Evolutionary conservation across 106 monocot genomes (phyloP).

Genomic region (Dactylorhiza incarnata): DNA sequence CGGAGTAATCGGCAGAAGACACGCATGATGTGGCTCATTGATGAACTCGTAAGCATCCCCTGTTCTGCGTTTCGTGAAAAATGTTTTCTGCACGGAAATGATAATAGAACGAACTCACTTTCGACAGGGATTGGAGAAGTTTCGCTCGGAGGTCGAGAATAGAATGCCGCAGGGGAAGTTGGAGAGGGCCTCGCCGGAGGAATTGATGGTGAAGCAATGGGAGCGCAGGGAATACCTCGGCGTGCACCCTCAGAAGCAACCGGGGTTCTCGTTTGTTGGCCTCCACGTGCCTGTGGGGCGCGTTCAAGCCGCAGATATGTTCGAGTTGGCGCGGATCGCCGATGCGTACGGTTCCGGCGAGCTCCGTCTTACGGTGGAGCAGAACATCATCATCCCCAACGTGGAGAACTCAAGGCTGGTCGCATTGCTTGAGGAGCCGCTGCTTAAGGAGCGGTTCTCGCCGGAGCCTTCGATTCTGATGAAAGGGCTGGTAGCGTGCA

Average conservation of each 20-base stretch:
- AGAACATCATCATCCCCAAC: conserved; percentile 83
- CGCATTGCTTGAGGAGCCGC: conserved; percentile 47
- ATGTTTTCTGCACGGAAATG: neutral
- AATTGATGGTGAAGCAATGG: conserved; percentile 56
- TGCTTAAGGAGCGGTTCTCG: conserved; percentile 44
- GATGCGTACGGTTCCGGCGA: conserved; percentile 81
- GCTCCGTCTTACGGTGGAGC: conserved; percentile 88
- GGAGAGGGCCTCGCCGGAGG: conserved; percentile 47
- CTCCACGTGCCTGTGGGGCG: conserved; percentile 83
- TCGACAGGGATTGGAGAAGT: conserved; percentile 68
- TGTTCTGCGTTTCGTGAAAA: neutral
- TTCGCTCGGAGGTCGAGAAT: conserved; percentile 72
- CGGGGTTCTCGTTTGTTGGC: conserved; percentile 65
- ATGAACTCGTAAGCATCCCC: conserved; percentile 66
- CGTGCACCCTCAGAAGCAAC: conserved; percentile 76
- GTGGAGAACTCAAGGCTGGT: conserved; percentile 31
- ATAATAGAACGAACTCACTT: neutral
- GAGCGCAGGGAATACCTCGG: conserved; percentile 74
- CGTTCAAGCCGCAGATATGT: conserved; percentile 69
- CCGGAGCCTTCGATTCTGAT: conserved; percentile 61
- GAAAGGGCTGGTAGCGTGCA: conserved; percentile 85
- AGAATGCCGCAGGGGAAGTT: conserved; percentile 62
- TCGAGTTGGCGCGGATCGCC: conserved; percentile 66
- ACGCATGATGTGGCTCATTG: conserved; percentile 98
- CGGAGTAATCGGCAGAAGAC: conserved; percentile 92